Base-by-base conservation (phyloP, 805 yeast species). In the Candida parachauliodes region DNA sequence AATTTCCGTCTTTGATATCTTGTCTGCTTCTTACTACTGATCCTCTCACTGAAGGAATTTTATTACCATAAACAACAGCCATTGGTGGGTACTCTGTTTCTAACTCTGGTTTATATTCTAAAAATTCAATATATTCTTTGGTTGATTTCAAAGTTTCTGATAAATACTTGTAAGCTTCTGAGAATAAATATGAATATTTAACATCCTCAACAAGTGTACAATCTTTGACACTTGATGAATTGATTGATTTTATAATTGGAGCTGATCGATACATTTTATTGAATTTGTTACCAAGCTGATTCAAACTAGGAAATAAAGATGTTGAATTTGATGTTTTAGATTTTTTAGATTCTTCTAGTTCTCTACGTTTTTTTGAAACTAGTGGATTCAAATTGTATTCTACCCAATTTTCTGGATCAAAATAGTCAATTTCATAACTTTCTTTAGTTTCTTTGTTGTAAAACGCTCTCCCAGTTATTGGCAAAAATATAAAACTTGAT, bases 21-120 rank as follows among this genome's bases (percentile, higher is more conserved):
- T 81, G 74, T 8, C 54, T 54, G 5, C 81, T 76, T 22, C 67
- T 55, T 1, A 88, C 93, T 37, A 79, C 63, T 2, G 87, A 82
- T 6, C 91, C 95, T 36, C 93, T 72, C 3, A 87, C 89, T 0
- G 95, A 84, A 0, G 97, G 96, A 1, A 87, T 83, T 6, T 73
- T 68, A 52, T 85, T 78, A 8, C 96, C 94, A 54, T 84, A 87
- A 0, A 89, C 83, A 2, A 83, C 72, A 0, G 85, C 91, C 59
- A 89, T 52, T 0, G 96, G 96, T 3, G 97, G 97, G 51, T 87
- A 86, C 36, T 65, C 50, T 14, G 48, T 48, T 26, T 52, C 61
- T 29, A 77, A 68, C 2, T 59, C 60, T 5, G 73, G 69, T 21
- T 74, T 71, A 46, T 68, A 80, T 20, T 74, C 73, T 19, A 88